A percentile compares a stretch with the other conserved stretches of the same genome.
These are phyloP conservation scores for Ceratobasidium sp. DNA, from an alignment of 1,284 basidiomycete genomes.

Conservation along the genomic window DNA sequence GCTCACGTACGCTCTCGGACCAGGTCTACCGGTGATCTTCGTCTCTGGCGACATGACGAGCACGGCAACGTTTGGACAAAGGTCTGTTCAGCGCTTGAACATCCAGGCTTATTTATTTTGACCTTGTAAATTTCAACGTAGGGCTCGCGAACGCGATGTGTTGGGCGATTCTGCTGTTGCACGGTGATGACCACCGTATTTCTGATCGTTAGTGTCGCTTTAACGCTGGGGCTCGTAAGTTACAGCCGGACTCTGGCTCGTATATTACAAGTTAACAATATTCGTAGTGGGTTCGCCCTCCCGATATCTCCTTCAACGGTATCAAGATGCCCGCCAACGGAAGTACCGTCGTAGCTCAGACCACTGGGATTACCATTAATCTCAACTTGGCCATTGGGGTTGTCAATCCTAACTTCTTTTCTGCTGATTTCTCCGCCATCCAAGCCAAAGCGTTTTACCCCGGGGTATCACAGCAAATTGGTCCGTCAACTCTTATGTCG, in stretches of 20 bases:
- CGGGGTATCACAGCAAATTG: constrained; percentile 32
- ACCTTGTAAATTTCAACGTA: background rate
- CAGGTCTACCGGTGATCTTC: constrained; percentile 45
- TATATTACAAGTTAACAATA: background rate
- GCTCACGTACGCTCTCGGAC: background rate
- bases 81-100: constrained; percentile 22
- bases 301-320: constrained; percentile 58
- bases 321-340: constrained; percentile 57
- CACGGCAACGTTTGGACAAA: constrained; percentile 46
- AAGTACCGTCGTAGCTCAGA: constrained; percentile 55
- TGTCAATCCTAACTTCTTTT: constrained; percentile 86
- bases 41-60: constrained; percentile 45
- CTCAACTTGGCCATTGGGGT: constrained; percentile 73
- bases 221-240: constrained; percentile 43
- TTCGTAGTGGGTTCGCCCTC: constrained; percentile 46
- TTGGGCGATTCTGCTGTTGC: constrained; percentile 45
- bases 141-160: constrained; percentile 41
- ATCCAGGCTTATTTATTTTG: background rate
- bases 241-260: background rate
- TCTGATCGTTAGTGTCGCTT: constrained; percentile 43
- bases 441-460: constrained; percentile 59
- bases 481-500: background rate
- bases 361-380: constrained; percentile 64
- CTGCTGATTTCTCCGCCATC: constrained; percentile 72
- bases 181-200: constrained; percentile 44